Evolutionary conservation across 805 yeast species (phyloP), one percentile per base, ranked within the genome.

Genomic region (Candida awuae): DNA sequence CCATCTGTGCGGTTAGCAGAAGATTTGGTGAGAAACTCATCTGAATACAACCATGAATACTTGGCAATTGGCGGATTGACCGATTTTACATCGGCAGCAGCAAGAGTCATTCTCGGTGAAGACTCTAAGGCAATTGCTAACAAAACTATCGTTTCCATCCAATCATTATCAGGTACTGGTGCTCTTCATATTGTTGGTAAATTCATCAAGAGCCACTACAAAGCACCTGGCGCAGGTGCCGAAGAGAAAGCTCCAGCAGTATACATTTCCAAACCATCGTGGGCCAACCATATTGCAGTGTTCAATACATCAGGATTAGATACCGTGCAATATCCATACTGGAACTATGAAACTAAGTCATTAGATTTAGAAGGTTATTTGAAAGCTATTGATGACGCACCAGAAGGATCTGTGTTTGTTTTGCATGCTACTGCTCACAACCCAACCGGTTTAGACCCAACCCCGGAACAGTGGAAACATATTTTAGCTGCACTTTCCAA

Each of bases 351-450:
- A 16, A 73, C 80, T 41, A 84, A 84, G 62, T 65, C 79, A 4
- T 70, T 90, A 50, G 82, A 84, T 57, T 61, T 88, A 43, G 67
- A 72, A 7, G 95, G 87, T 1, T 77, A 80, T 55, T 50, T 88
- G 27, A 48, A 52, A 10, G 65, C 85, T 32, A 79, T 90, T 47
- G 66, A 73, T 34, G 41, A 58, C 16, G 94, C 96, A 10, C 80
- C 81, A 39, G 58, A 60, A 7, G 94, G 94, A 35, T 85, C 95
- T 8, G 67, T 86, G 32, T 78, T 90, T 51, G 62, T 90, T 42
- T 69, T 90, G 44, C 98, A 90, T 58, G 87, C 97, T 4, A 88
- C 97, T 62, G 97, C 97, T 25, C 98, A 90, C 65, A 90, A 90
- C 62, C 97, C 98, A 43, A 90, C 97, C 17, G 98, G 97, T 30